phyloP scores from a whole-genome alignment of 768 basidiomycete species.

The Psilocybe azurescens region DNA sequence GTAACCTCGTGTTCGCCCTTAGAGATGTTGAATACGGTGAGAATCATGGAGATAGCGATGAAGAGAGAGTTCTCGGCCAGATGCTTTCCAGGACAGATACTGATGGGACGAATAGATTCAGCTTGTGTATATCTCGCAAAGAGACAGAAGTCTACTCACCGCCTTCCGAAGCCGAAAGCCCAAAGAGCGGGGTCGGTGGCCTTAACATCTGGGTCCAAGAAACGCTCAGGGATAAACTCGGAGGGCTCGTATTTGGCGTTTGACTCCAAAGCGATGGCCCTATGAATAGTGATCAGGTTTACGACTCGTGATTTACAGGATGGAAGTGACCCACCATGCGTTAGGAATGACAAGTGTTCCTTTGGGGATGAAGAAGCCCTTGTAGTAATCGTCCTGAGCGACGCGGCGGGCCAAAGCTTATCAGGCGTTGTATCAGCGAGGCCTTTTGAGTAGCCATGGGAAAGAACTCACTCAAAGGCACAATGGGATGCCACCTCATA shows the following conservation, averaged over 20 bases:
- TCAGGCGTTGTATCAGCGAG: neutral
- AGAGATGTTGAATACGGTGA: conserved; percentile 13
- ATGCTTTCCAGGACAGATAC: conserved; percentile 22
- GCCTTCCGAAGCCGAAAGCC: conserved; percentile 8
- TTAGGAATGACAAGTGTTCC: conserved; percentile 40
- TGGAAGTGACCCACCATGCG: conserved; percentile 31
- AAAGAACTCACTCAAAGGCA: conserved; percentile 8
- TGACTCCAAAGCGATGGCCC: conserved; percentile 18
- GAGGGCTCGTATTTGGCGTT: conserved; percentile 9
- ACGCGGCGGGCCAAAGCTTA: conserved; percentile 21
- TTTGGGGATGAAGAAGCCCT: conserved; percentile 37
- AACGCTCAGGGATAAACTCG: conserved; percentile 20
- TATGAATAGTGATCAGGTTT: neutral
- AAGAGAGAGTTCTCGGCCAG: conserved; percentile 22
- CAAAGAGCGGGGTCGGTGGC: conserved; percentile 2
- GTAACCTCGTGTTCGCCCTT: conserved; percentile 3
- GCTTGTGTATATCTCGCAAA: neutral
- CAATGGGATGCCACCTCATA: conserved; percentile 13
- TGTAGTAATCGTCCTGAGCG: conserved; percentile 14
- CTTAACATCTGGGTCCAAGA: conserved; percentile 2
- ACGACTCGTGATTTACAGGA: too few species aligned
- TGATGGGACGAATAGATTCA: neutral
- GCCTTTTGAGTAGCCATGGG: neutral
- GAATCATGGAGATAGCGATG: conserved; percentile 13
- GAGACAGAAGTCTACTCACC: neutral